Evolutionary conservation across 768 basidiomycete species (phyloP).

Genomic region (Polyporus arcularius): DNA sequence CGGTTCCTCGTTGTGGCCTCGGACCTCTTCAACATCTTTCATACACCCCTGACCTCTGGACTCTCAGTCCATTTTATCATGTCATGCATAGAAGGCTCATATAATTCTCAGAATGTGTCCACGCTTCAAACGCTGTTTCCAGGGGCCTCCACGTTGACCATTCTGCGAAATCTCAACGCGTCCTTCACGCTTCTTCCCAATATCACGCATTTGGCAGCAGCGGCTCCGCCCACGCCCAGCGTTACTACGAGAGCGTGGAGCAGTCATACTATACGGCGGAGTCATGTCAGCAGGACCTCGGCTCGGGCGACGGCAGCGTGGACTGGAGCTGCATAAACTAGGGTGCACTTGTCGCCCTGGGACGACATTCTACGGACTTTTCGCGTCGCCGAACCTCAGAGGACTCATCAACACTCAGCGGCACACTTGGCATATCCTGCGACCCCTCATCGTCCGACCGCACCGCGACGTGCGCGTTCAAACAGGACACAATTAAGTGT

Average conservation of each 20-base stretch:
- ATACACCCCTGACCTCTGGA: no score
- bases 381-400: slow-evolving; percentile 49
- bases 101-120: no score
- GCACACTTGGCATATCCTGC: slow-evolving; percentile 71
- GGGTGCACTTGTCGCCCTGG: slow-evolving; percentile 70
- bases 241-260: slow-evolving; percentile 80
- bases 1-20: no score
- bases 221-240: slow-evolving; percentile 62
- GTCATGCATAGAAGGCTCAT: no score
- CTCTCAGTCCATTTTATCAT: no score
- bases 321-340: slow-evolving; percentile 79
- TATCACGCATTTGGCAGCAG: slow-evolving; percentile 56
- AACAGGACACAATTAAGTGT: slow-evolving; percentile 71
- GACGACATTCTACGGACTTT: slow-evolving; percentile 75
- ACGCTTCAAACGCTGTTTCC: slow-evolving; percentile 80
- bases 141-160: slow-evolving; percentile 68
- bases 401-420: slow-evolving; percentile 60
- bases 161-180: slow-evolving; percentile 74
- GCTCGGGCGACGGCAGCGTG: slow-evolving; percentile 39
- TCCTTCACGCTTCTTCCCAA: slow-evolving; percentile 69
- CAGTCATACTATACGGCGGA: slow-evolving; percentile 85
- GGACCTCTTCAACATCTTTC: no score
- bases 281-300: slow-evolving; percentile 63
- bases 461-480: slow-evolving; percentile 70
- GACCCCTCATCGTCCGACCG: slow-evolving; percentile 46